A percentile compares a stretch with the other conserved stretches of the same genome.
phyloP scores from a whole-genome alignment of 768 basidiomycete genomes.

The Crassisporium funariophilum region DNA sequence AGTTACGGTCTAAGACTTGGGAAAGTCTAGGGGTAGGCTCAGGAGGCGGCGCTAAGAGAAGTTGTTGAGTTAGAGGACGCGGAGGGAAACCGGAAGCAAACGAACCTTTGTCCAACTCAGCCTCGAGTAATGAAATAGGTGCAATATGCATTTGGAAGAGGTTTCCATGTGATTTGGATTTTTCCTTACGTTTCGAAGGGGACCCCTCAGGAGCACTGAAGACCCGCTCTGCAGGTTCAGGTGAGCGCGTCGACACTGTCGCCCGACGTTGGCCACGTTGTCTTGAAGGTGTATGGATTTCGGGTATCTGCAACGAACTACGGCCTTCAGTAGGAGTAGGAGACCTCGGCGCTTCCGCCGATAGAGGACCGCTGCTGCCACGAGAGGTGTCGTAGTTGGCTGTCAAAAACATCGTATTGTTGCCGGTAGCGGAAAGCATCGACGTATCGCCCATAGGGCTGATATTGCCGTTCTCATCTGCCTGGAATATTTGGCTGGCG shows the following conservation, averaged over 20 bases:
- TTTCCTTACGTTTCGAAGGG: slow-evolving; percentile 66
- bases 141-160: slow-evolving; percentile 65
- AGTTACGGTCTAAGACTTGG: slow-evolving; percentile 64
- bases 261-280: slow-evolving; percentile 55
- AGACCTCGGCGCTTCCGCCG: slow-evolving; percentile 10
- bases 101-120: slow-evolving; percentile 67
- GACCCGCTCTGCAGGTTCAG: slow-evolving; percentile 34
- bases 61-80: neutral
- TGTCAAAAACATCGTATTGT: slow-evolving; percentile 31
- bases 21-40: slow-evolving; percentile 60
- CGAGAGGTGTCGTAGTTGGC: slow-evolving; percentile 18
- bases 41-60: slow-evolving; percentile 36
- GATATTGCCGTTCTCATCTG: slow-evolving; percentile 43
- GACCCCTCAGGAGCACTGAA: slow-evolving; percentile 33
- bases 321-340: slow-evolving; percentile 20
- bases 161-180: slow-evolving; percentile 67
- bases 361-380: neutral
- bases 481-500: slow-evolving; percentile 69
- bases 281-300: slow-evolving; percentile 45
- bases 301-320: slow-evolving; percentile 33
- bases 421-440: slow-evolving; percentile 34
- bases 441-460: slow-evolving; percentile 36
- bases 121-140: slow-evolving; percentile 63
- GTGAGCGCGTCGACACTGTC: slow-evolving; percentile 69
- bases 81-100: slow-evolving; percentile 1